Evolutionary conservation across 1,284 basidiomycete genomes (phyloP), one percentile per base, ranked within the genome.

Genomic region (Phylloporus gajari): DNA sequence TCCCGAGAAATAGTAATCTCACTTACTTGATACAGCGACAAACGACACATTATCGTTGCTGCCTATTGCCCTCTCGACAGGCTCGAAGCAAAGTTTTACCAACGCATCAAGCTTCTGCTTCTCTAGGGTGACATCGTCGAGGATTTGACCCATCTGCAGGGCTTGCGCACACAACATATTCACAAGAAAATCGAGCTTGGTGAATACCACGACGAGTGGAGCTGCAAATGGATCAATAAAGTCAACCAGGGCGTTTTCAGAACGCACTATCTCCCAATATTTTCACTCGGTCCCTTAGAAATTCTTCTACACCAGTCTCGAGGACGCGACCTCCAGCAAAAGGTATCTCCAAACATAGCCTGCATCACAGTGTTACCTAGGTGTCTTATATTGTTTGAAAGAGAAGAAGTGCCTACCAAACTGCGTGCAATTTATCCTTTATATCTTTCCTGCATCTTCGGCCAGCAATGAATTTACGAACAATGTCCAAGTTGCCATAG

Each of bases 201-300:
- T 72, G n/a, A 70, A 67, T 6, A 70, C 65, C 7, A 72, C 60
- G 2, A 72, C 51, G 23, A 70, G 69, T 25, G 68, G 70, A 32
- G 59, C 70, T 27, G 35, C 17, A 17, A 35, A 21, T 17, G 23
- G 25, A 48, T 65, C 11, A 65, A n/a, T n/a, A 65, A 9, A 38
- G 19, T 3, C 12, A 59, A 35, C 19, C 3, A 35, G 17, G 3
- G n/a, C 32, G 4, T 32, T 42, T 19, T 1, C 13, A 15, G 23
- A 46, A 70, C 69, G 35, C n/a, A 71, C 71, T 38, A 17, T 70
- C n/a, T 27, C 65, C 68, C 42, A 72, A 51, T 15, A 64, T 63
- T 19, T 48, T 23, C 1, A 65, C 19, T 46, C 51, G 58, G 6
- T 40, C 15, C n/a, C 17, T 40, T 9, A 72, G 44, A 46, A 72